Percentiles rank a stretch among this genome's conserved stretches.
These are phyloP conservation scores for Entomophthora muscae DNA, from an alignment of 371 early-diverging fungal species.

Conservation along the genomic window DNA sequence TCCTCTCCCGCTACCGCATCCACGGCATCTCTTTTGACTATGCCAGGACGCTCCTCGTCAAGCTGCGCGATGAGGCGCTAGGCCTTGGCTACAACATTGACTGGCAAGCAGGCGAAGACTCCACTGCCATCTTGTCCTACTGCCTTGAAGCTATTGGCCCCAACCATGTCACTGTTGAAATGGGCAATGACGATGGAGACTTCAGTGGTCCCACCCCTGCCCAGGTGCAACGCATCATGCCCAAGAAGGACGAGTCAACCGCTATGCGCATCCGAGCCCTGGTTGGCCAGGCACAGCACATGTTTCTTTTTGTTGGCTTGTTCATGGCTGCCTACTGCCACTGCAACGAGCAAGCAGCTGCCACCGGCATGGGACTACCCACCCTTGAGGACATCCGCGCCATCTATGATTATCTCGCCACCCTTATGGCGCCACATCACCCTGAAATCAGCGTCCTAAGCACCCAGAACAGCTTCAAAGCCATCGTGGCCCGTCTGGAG, in stretches of 20 bases:
- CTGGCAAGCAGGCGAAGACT: slow-evolving; percentile 2
- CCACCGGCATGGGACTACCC: neutral
- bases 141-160: slow-evolving; percentile 1
- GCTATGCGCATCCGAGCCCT: neutral
- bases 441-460: neutral
- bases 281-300: neutral
- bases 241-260: neutral
- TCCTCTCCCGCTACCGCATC: neutral
- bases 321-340: neutral
- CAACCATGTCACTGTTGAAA: neutral
- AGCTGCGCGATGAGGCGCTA: neutral
- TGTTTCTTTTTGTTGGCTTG: neutral
- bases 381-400: neutral
- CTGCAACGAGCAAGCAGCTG: neutral
- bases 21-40: neutral
- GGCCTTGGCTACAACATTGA: slow-evolving; percentile 3
- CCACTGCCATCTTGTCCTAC: neutral
- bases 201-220: neutral
- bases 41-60: neutral
- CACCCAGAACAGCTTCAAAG: neutral
- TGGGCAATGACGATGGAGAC: neutral
- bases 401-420: neutral
- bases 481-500: neutral
- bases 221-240: neutral
- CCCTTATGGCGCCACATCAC: neutral